These are phyloP conservation scores for Xylaria sp. DNA, from an alignment of 2,329 filamentous ascomycete genomes.

Conservation along the genomic window DNA sequence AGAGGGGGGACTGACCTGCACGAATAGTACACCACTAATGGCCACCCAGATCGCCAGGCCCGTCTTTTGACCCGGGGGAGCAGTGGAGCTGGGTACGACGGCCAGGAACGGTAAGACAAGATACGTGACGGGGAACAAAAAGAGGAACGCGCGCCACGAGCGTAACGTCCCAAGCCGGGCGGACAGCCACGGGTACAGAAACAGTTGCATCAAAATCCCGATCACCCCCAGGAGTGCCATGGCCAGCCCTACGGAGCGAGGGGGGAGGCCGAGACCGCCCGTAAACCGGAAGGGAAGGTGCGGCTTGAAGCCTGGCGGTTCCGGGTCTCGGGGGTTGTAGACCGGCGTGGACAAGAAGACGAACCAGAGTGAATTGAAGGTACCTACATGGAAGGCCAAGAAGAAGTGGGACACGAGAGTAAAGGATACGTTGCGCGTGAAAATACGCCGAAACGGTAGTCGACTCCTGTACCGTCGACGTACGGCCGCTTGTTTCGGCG, in stretches of 20 bases:
- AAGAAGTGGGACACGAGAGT: constrained; percentile 74
- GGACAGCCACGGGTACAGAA: constrained; percentile 76
- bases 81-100: constrained; percentile 65
- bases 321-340: constrained; percentile 56
- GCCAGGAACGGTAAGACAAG: constrained; percentile 76
- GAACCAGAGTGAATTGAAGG: constrained; percentile 81
- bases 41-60: constrained; percentile 72
- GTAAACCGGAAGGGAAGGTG: constrained; percentile 71
- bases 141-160: constrained; percentile 75
- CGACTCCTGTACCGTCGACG: constrained; percentile 57
- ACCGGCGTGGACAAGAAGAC: constrained; percentile 80
- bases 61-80: constrained; percentile 62
- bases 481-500: constrained; percentile 25
- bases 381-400: constrained; percentile 77
- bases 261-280: constrained; percentile 79
- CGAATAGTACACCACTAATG: constrained; percentile 69
- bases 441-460: constrained; percentile 65
- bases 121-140: constrained; percentile 78
- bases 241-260: constrained; percentile 77
- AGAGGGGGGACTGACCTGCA: too few relatives aligned
- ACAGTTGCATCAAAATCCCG: constrained; percentile 78
- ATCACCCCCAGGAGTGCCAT: constrained; percentile 81
- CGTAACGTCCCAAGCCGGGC: constrained; percentile 73
- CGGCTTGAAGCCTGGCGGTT: constrained; percentile 49
- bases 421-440: constrained; percentile 64